A percentile compares a stretch with the other conserved stretches of the same genome.
These are phyloP conservation scores for Annulohypoxylon bovei DNA, from an alignment of 495 filamentous ascomycete species.

Conservation along the genomic window DNA sequence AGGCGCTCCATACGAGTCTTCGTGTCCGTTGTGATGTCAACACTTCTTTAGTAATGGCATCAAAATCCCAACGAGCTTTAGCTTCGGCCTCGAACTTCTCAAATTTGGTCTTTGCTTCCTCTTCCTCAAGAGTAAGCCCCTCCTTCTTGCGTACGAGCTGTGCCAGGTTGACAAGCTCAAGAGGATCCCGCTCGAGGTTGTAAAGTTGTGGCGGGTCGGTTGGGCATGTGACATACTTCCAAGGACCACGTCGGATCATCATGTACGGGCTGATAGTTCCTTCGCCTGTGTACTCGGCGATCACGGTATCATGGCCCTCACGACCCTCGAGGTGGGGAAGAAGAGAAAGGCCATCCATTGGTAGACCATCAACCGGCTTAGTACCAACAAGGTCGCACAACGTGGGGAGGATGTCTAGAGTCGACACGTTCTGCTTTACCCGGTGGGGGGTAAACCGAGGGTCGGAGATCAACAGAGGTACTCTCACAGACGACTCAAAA, in stretches of 20 bases:
- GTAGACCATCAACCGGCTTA: conserved; percentile 67
- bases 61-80: conserved; percentile 75
- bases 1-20: conserved; percentile 75
- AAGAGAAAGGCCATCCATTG: conserved; percentile 80
- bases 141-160: conserved; percentile 48
- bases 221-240: conserved; percentile 85
- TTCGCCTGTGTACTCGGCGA: conserved; percentile 90
- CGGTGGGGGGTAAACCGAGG: conserved; percentile 76
- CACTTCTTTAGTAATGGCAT: conserved; percentile 73
- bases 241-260: conserved; percentile 85
- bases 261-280: conserved; percentile 86
- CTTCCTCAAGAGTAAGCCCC: conserved; percentile 48
- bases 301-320: conserved; percentile 75
- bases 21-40: conserved; percentile 76
- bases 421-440: conserved; percentile 81
- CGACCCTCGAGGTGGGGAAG: conserved; percentile 73
- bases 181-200: conserved; percentile 75
- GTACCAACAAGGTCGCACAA: conserved; percentile 81
- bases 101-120: conserved; percentile 59
- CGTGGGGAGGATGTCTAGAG: conserved; percentile 85
- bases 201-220: conserved; percentile 83
- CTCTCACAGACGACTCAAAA: conserved; percentile 84
- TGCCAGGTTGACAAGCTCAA: conserved; percentile 77
- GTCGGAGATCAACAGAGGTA: conserved; percentile 80
- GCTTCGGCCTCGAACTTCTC: conserved; percentile 74